Evolutionary conservation across 2,329 filamentous ascomycete genomes (phyloP), one percentile per base, ranked within the genome.

Genomic region (Malbranchea cinnamomea): DNA sequence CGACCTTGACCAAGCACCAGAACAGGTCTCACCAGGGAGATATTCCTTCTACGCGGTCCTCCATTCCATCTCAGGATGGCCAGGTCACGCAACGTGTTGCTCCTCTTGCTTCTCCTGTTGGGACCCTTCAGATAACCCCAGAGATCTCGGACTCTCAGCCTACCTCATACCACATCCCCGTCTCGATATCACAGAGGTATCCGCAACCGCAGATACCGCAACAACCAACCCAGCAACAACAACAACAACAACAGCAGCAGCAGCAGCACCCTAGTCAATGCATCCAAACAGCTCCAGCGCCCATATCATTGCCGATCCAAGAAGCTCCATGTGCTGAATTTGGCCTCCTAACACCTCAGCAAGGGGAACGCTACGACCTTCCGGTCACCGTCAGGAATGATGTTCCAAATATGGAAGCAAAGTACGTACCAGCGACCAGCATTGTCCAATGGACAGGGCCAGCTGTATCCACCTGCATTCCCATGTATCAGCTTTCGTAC

Each of bases 1-100:
- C 40, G 4, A 42, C 40, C 4, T 30, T 42, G 15, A 42, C 40
- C 8, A 42, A 42, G 31, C 40, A 42, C 21, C 40, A 39, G 31
- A 28, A 25, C 29, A 37, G 40, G 5, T 41, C 40, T 23, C 40
- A 42, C 26, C 40, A 41, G 21, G 29, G 28, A 15, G 38, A 38
- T 4, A 15, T 34, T 13, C 27, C 28, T 10, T 14, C 38, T 3
- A 31, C 32, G 7, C 20, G 36, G 8, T 23, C 23, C 9, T 32
- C 23, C 18, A 28, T 29, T 14, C 30, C 33, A 6, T 31, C 36
- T 26, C 33, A 35, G 20, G 31, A 34, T 11, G 12, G 36, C 19
- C 38, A 38, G 24, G 29, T 32, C 4, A 36, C 38, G 12, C 29
- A n/a, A n/a, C n/a, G n/a, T n/a, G n/a, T n/a, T n/a, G n/a, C 21